These are phyloP conservation scores for Didymella lethalis DNA, from an alignment of 2,329 filamentous ascomycete species.

Conservation along the genomic window DNA sequence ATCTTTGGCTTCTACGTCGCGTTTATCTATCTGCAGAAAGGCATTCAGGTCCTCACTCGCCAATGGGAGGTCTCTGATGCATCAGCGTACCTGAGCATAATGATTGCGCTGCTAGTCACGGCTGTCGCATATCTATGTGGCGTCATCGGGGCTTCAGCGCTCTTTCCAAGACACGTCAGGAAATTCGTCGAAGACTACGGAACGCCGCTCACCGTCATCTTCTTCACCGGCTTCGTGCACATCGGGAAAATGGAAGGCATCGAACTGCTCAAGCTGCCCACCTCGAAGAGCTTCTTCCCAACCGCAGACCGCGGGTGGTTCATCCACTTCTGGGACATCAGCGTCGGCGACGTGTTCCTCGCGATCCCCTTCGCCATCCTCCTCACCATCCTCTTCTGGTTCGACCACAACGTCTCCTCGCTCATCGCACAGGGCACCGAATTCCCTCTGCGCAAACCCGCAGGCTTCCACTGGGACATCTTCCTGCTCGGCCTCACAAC, in stretches of 20 bases:
- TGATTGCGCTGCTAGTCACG: conserved; percentile 78
- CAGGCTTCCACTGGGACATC: conserved; percentile 69
- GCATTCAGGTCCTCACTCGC: conserved; percentile 81
- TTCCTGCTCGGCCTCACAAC: conserved; percentile 66
- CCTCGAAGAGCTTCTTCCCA: conserved; percentile 78
- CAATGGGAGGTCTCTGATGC: conserved; percentile 70
- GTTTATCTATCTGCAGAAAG: conserved; percentile 90
- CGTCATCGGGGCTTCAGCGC: conserved; percentile 71
- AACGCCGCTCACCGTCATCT: conserved; percentile 71
- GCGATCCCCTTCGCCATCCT: conserved; percentile 87
- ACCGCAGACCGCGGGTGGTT: conserved; percentile 78
- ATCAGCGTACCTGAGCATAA: conserved; percentile 79
- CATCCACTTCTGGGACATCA: conserved; percentile 81
- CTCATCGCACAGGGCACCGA: conserved; percentile 64
- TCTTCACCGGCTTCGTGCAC: conserved; percentile 90
- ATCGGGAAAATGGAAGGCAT: conserved; percentile 81
- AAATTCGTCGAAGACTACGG: conserved; percentile 91
- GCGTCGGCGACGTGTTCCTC: conserved; percentile 76
- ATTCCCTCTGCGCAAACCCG: conserved; percentile 65
- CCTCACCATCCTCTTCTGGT: conserved; percentile 85
- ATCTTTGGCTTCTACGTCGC: conserved; percentile 95
- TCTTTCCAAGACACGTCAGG: conserved; percentile 78
- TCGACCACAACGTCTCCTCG: conserved; percentile 77
- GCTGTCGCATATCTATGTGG: conserved; percentile 78
- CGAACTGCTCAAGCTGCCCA: conserved; percentile 74